Percentiles rank a stretch among this genome's conserved stretches.
Conservation (phyloP, 306 rosid species). For the Quercus cerris region DNA sequence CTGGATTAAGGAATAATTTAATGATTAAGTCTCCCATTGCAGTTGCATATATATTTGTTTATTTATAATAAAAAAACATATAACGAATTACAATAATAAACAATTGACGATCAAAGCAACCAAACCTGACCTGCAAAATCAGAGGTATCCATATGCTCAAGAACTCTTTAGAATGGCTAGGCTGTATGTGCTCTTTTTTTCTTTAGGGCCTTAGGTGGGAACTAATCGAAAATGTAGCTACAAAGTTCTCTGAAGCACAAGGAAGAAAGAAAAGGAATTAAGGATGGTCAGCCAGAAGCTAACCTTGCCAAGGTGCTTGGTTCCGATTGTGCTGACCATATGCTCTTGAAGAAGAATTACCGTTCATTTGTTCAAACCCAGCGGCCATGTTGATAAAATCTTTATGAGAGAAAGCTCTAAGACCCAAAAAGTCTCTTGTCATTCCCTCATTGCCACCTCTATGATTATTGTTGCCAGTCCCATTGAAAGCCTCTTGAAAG, state of each 20-base stretch:
- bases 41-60: background rate
- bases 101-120: background rate
- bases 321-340: conserved; percentile 38
- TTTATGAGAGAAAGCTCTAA: conserved; percentile 39
- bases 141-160: background rate
- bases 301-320: conserved; percentile 55
- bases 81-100: background rate
- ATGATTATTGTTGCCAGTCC: conserved; percentile 19
- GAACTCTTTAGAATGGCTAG: background rate
- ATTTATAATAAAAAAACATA: background rate
- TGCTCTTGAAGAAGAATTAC: conserved; percentile 24
- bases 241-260: too few species aligned
- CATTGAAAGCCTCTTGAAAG: conserved; percentile 37
- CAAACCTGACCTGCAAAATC: background rate
- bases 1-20: too few species aligned
- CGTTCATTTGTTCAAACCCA: conserved; percentile 33
- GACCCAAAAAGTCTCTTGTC: conserved; percentile 76
- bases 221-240: too few species aligned
- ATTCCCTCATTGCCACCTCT: conserved; percentile 30
- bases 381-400: conserved; percentile 45
- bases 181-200: background rate
- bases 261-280: background rate
- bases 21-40: too few species aligned
- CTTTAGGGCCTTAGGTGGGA: background rate
- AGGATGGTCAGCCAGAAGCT: background rate